Evolutionary conservation across 1,284 basidiomycete genomes (phyloP).

Genomic region (Apiotrichum mycotoxinovorans): DNA sequence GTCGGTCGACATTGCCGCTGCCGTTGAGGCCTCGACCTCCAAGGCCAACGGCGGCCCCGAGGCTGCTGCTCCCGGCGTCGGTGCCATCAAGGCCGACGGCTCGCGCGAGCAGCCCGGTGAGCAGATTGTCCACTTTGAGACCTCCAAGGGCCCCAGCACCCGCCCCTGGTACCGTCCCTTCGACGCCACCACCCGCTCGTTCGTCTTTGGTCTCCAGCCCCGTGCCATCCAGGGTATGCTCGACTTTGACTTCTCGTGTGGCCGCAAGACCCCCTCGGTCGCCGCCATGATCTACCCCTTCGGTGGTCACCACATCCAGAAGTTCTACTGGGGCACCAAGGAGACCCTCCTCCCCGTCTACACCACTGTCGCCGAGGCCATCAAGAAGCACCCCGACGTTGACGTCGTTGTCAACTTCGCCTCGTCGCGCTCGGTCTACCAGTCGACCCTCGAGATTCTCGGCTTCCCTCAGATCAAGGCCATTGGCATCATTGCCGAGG

Average conservation of each 20-base stretch:
- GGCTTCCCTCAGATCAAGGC: conserved; percentile 70
- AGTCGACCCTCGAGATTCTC: conserved; percentile 87
- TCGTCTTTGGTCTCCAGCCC: conserved; percentile 97
- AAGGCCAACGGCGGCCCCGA: conserved; percentile 36
- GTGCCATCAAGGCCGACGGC: conserved; percentile 73
- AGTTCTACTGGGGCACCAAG: conserved; percentile 99
- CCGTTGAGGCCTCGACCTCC: conserved; percentile 31
- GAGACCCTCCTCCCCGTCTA: conserved; percentile 98
- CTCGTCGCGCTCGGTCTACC: conserved; percentile 89
- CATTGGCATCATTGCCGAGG: conserved; percentile 94
- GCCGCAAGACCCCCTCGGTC: conserved; percentile 85
- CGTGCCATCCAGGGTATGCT: conserved; percentile 99
- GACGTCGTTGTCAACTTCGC: conserved; percentile 99
- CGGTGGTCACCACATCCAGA: conserved; percentile 99
- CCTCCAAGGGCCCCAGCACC: conserved; percentile 49
- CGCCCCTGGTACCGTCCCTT: conserved; percentile 85
- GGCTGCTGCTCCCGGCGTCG: conserved; percentile 52
- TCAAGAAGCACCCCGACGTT: conserved; percentile 91
- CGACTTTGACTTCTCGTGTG: conserved; percentile 98
- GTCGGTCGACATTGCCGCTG: conserved; percentile 41
- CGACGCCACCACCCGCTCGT: conserved; percentile 85
- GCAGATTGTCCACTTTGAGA: conserved; percentile 78
- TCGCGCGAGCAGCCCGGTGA: conserved; percentile 63
- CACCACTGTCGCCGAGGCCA: conserved; percentile 86
- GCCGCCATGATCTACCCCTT: conserved; percentile 99